phyloP scores from a whole-genome alignment of 371 early-diverging fungal genomes.

The Mortierella sp. region DNA sequence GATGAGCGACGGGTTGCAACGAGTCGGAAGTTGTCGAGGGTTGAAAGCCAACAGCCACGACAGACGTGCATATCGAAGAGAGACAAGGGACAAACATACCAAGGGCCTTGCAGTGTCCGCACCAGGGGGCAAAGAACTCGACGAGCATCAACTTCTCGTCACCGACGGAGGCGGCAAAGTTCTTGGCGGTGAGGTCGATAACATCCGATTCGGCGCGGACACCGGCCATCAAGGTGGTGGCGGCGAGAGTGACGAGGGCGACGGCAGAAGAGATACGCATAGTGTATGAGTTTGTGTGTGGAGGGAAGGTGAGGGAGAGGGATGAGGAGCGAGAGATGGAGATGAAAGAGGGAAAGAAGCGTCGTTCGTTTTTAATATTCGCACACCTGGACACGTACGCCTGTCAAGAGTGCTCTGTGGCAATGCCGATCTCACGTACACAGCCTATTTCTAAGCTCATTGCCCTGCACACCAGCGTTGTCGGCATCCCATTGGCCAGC shows the following conservation, averaged over 20 bases:
- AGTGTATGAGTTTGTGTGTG: not conserved
- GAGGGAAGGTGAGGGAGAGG: conserved; percentile 6
- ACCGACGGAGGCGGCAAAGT: conserved; percentile 74
- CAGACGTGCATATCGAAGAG: not conserved
- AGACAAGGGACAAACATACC: conserved; percentile 56
- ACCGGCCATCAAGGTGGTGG: conserved; percentile 44
- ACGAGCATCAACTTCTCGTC: conserved; percentile 84
- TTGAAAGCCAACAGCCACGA: not conserved
- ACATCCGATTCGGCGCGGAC: conserved; percentile 73
- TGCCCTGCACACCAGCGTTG: not conserved
- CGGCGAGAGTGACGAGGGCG: conserved; percentile 47
- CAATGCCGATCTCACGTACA: conserved; percentile 5
- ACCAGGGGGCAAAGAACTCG: conserved; percentile 97
- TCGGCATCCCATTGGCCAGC: conserved; percentile 3
- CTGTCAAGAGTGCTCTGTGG: not conserved
- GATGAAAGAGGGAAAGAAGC: not conserved
- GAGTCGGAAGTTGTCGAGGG: not conserved
- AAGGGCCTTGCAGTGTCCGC: conserved; percentile 94
- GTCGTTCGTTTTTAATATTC: not conserved
- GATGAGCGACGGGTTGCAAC: not conserved
- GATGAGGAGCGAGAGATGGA: conserved; percentile 18
- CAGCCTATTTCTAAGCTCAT: conserved; percentile 2
- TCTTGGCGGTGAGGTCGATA: conserved; percentile 74
- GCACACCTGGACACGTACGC: not conserved
- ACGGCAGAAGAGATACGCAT: conserved; percentile 56